Conservation (phyloP, 148 eudicot genomes). For the Chenopodium formosanum region DNA sequence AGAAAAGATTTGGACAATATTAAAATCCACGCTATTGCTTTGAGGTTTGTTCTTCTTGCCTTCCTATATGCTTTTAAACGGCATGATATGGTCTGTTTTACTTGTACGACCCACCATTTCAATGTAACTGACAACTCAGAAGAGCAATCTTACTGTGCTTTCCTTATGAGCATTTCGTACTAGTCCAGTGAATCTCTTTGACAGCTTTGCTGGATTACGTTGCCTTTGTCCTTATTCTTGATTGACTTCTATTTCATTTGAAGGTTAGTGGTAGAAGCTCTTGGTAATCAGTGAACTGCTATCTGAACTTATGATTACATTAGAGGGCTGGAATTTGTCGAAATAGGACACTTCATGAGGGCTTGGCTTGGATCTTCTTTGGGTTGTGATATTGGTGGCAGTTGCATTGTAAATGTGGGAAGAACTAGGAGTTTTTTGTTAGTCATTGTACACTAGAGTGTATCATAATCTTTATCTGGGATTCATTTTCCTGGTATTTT, state of each 20-base stretch:
- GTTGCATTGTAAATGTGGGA: conserved; percentile 27
- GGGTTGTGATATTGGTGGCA: conserved; percentile 2
- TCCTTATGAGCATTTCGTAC: not conserved
- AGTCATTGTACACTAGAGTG: conserved; percentile 15
- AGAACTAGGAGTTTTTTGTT: conserved; percentile 2
- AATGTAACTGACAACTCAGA: conserved; percentile 1
- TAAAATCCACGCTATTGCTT: conserved; percentile 14
- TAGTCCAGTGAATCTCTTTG: not conserved
- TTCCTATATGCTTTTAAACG: not conserved
- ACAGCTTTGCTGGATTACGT: not conserved
- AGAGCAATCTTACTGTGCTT: conserved; percentile 5
- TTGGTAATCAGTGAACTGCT: conserved; percentile 15
- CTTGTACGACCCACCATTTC: not conserved
- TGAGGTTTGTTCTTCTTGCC: conserved; percentile 19
- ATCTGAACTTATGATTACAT: not conserved
- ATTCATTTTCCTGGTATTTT: not conserved
- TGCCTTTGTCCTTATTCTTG: not conserved
- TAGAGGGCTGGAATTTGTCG: not conserved
- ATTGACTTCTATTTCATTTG: conserved; percentile 3
- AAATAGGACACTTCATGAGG: not conserved
- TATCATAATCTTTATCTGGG: conserved; percentile 19
- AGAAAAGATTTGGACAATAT: conserved; percentile 31
- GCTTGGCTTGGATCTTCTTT: not conserved
- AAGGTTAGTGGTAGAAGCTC: conserved; percentile 8
- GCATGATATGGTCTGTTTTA: not conserved